Evolutionary conservation across 352 stramenopile genomes (phyloP).

Genomic region (Pythium grandisporangium): DNA sequence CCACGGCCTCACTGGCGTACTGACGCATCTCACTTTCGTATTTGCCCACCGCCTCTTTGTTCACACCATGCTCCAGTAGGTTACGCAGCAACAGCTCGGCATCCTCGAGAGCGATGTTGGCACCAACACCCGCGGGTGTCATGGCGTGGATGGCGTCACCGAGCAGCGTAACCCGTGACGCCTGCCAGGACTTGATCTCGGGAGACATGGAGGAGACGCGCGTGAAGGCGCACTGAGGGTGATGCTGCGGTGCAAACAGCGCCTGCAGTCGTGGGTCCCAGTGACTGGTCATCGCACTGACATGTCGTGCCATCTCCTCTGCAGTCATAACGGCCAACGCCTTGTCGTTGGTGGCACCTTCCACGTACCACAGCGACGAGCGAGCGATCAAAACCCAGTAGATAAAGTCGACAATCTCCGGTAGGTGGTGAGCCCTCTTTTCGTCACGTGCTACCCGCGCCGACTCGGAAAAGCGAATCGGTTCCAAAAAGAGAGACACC

Average conservation of each 20-base stretch:
- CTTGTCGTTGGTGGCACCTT: slow-evolving; percentile 16
- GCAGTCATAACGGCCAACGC: slow-evolving; percentile 39
- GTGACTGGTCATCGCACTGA: slow-evolving; percentile 34
- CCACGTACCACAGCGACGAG: slow-evolving; percentile 25
- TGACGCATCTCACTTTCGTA: slow-evolving; percentile 51
- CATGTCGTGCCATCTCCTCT: slow-evolving; percentile 29
- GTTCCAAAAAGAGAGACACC: slow-evolving; percentile 56
- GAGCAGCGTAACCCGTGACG: slow-evolving; percentile 37
- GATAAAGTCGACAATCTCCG: slow-evolving; percentile 38
- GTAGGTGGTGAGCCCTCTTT: too few relatives aligned
- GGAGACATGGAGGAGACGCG: slow-evolving; percentile 53
- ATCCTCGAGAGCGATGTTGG: slow-evolving; percentile 45
- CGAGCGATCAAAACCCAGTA: slow-evolving; percentile 51
- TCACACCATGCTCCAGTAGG: slow-evolving; percentile 33
- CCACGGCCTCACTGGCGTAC: slow-evolving; percentile 28
- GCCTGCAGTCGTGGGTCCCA: slow-evolving; percentile 36
- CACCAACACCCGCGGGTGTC: slow-evolving; percentile 40
- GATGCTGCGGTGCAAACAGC: slow-evolving; percentile 29
- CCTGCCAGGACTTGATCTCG: slow-evolving; percentile 28
- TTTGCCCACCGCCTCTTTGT: slow-evolving; percentile 27
- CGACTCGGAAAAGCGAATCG: slow-evolving; percentile 16
- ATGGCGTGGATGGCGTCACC: slow-evolving; percentile 61
- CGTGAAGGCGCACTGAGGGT: slow-evolving; percentile 47
- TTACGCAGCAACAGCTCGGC: slow-evolving; percentile 32
- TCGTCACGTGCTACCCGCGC: too few relatives aligned